Percentiles rank a stretch among this genome's conserved stretches.
phyloP scores from a whole-genome alignment of 805 yeast genomes.

The Candida nitratophila region DNA sequence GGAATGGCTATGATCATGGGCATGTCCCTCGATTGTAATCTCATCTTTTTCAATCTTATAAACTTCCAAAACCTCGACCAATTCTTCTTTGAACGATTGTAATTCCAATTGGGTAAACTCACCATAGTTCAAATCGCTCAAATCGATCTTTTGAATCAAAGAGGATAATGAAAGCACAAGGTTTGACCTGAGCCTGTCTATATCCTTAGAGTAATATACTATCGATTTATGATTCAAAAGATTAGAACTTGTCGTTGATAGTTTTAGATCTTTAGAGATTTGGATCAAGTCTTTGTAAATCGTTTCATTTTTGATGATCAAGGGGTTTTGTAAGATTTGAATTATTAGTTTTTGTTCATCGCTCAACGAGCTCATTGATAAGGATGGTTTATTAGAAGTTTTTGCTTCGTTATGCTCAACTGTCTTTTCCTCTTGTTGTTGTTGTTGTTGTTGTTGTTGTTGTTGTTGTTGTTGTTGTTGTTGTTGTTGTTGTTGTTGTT shows the following conservation, averaged over 20 bases:
- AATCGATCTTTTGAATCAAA: background rate
- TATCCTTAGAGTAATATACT: background rate
- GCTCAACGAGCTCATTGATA: background rate
- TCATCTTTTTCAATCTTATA: background rate
- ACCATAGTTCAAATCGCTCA: background rate
- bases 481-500: no score
- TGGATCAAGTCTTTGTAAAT: slow-evolving; percentile 4
- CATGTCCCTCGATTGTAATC: background rate
- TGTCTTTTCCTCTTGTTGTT: no score
- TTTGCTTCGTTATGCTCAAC: no score
- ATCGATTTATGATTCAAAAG: background rate
- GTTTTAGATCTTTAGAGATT: slow-evolving; percentile 7
- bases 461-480: no score
- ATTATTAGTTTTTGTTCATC: slow-evolving; percentile 7
- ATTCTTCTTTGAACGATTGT: background rate
- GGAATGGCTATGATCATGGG: background rate
- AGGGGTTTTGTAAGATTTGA: slow-evolving; percentile 6
- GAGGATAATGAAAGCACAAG: background rate
- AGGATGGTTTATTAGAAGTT: no score
- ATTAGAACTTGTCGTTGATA: background rate
- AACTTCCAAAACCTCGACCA: background rate
- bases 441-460: no score
- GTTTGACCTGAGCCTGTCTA: background rate
- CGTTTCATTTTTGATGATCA: slow-evolving; percentile 6
- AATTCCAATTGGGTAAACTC: background rate